Evolutionary conservation across 257 asterid genomes (phyloP), one percentile per base, ranked within the genome.

Genomic region (Echites panduratus): DNA sequence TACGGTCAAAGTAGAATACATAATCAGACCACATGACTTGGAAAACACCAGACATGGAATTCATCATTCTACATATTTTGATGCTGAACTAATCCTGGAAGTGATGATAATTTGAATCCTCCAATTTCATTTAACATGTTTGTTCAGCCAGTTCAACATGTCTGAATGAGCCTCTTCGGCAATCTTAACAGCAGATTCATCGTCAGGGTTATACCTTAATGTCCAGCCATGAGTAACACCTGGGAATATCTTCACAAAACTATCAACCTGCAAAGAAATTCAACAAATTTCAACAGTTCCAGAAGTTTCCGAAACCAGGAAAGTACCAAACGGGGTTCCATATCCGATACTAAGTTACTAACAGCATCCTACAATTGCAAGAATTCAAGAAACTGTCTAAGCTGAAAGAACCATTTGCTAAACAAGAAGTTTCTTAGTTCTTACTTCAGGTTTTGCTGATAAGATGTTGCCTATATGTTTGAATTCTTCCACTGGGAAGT

Each of bases 181-280:
- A 49, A 82, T 79, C 75, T 76, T 83, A 0, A 83, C 87, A 0
- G 81, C 88, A 17, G 68, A 75, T 74, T 87, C 90, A 38, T 87
- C 90, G 3, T 85, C 78, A 1, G 71, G 78, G 0, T 81, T 62
- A 73, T 89, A 89, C 43, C 87, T 72, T 29, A 77, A 71, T 3
- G 90, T 71, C 93, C 96, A 89, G 61, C 96, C 96, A 77, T 89
- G 93, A 1, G 19, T 80, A 14, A 85, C 89, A 12, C 93, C 91
- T 0, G 87, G 89, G 56, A 82, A 89, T 82, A 89, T 81, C 77
- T 89, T 89, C 81, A 86, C 86, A 50, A 77, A 86, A 75, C 91
- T 80, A 38, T 86, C 88, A 57, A 89, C 81, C 96, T 89, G 85
- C 79, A 86, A 47, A 63, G n/a, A n/a, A n/a, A n/a, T 3, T 65